A percentile compares a stretch with the other conserved stretches of the same genome.
Conservation (phyloP, 1,139 yeast species). For the Diutina siamensis region DNA sequence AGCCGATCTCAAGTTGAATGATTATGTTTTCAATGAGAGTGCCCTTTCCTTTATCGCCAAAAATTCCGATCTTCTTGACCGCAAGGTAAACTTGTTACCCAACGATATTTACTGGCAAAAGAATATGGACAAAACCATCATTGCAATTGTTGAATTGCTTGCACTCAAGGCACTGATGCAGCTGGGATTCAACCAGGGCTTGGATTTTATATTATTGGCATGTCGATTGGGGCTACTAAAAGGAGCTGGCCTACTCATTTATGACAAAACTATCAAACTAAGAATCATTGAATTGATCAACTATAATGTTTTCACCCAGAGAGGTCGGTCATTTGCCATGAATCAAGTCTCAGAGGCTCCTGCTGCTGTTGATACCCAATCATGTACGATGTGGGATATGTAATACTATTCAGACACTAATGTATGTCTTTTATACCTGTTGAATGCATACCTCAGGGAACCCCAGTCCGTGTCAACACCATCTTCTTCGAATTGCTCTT, state of each 20-base stretch:
- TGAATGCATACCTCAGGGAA: conserved; percentile 12
- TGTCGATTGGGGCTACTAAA: not conserved
- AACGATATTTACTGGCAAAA: not conserved
- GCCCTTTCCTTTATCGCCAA: not conserved
- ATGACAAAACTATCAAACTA: not conserved
- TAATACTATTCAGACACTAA: no score
- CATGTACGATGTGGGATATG: no score
- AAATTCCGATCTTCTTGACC: not conserved
- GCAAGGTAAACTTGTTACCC: not conserved
- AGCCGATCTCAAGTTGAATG: no score
- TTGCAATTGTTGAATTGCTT: not conserved
- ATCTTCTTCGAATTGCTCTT: conserved; percentile 16
- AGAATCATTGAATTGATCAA: not conserved
- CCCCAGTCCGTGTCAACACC: conserved; percentile 86
- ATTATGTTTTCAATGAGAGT: not conserved
- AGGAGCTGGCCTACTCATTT: not conserved
- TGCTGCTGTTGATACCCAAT: no score
- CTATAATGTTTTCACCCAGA: not conserved
- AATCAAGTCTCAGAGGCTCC: no score
- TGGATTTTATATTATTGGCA: not conserved
- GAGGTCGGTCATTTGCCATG: not conserved
- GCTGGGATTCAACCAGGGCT: not conserved
- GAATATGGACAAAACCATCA: not conserved
- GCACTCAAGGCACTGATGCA: not conserved
- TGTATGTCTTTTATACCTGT: not conserved